Evolutionary conservation across 371 early-diverging fungal species (phyloP), one percentile per base, ranked within the genome.

Genomic region (Mycotypha africana): DNA sequence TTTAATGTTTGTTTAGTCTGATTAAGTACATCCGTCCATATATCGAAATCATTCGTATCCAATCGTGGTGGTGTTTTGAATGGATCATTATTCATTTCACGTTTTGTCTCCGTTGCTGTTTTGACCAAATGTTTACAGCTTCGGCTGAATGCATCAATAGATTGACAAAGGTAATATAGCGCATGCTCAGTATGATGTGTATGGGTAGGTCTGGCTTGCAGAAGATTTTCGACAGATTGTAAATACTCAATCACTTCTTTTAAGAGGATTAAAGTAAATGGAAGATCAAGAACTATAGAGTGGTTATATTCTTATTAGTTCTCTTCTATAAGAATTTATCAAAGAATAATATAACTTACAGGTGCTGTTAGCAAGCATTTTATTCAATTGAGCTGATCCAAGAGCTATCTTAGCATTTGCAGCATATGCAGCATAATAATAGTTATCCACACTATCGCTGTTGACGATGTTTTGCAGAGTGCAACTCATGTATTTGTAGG

Each of bases 401-500:
- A 67, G 38, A 10, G 65, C 47, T 20, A 71, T 23, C 15, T 62
- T 67, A 17, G 65, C 60, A 32, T 44, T 54, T 0, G 65, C 50
- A 8, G 56, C 62, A 48, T 64, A 62, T 2, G 60, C 60, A 24
- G 51, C 49, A 43, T 67, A 60, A 45, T 58, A 71, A 20, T 56
- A 67, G 7, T 15, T 55, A 10, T 51, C 47, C 9, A 44, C 23
- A 12, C 25, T 20, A 1, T 43, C 12, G 4, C 41, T 26, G 11
- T 35, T 37, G 2, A 64, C 30, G 0, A 60, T 21, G 12, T 35
- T 31, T 16, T 44, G 45, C 9, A 70, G 15, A 2, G 67, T 53
- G 6, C 46, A 32, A 28, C 60, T 48, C 54, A 67, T 62, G 1
- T 35, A 47, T 15, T 62, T 59, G 24, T 56, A 65, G 4, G 68